Evolutionary conservation across 352 stramenopile species (phyloP), one percentile per base, ranked within the genome.

Genomic region (Pythium dissotocum): DNA sequence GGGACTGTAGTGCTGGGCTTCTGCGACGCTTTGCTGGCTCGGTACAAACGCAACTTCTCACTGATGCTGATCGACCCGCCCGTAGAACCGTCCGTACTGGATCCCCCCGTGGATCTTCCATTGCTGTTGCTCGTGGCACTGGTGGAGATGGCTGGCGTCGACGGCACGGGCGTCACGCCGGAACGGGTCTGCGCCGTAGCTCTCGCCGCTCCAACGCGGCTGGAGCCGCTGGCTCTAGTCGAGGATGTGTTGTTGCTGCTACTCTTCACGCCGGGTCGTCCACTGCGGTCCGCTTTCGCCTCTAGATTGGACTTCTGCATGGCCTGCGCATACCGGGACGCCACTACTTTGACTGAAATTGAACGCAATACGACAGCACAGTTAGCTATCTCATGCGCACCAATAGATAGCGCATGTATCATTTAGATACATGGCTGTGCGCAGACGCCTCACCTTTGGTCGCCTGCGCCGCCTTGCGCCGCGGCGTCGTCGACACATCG

Each of bases 281-380:
- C n/a, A 14, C 24, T 51, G 28, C 49, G 49, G n/a, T 56, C 30
- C 28, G 63, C 48, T 59, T 69, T 58, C 8, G 67, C 60, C 13
- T 76, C 75, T 14, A 74, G 53, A 46, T 83, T 89, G 58, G 67
- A 77, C 51, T 64, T 69, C 56, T 87, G 73, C 44, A 91, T 57
- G 18, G 78, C 69, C 67, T 88, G 77, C 35, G 77, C 78, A 54
- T 90, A 91, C 2, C 77, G 73, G 21, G 83, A 91, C 10, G 79
- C 71, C 9, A 90, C 75, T 21, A 91, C 80, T 61, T 85, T 82
- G 32, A 87, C 80, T 88, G 2, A 33, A 14, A 14, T 26, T 13
- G 13, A n/a, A 44, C n/a, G 4, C 35, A 28, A 48, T 30, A 21
- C 10, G 53, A 28, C 12, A 35, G 2, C 13, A 48, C 8, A 32